A percentile compares a stretch with the other conserved stretches of the same genome.
phyloP scores from a whole-genome alignment of 352 stramenopile species.

The Pythium diclinum region DNA sequence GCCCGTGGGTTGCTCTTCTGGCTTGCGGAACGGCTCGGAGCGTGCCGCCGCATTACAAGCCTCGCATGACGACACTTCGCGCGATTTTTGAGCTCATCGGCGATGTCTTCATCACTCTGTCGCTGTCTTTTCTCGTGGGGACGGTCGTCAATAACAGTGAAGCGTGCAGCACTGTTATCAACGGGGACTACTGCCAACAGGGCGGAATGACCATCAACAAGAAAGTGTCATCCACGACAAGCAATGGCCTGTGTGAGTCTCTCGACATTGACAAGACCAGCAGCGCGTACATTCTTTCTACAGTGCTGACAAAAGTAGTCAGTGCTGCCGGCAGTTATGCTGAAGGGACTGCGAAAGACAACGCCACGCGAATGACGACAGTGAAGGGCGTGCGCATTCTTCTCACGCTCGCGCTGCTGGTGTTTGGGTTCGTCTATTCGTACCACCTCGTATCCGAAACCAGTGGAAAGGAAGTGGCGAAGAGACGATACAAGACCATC shows the following conservation, averaged over 20 bases:
- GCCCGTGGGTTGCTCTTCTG: not conserved
- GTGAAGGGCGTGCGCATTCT: not conserved
- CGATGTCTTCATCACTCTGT: not conserved
- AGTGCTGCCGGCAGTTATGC: not conserved
- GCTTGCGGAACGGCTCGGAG: not conserved
- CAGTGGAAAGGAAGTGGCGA: not conserved
- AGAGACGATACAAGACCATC: not conserved
- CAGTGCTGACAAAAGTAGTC: not conserved
- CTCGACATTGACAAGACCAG: not conserved
- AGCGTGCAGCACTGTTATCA: not conserved
- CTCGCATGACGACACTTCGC: not conserved
- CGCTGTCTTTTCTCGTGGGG: not conserved
- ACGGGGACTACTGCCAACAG: not conserved
- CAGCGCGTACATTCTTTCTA: not conserved
- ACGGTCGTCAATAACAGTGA: slow-evolving; percentile 4
- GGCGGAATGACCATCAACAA: not conserved
- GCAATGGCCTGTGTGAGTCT: not conserved
- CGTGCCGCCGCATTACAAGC: not conserved
- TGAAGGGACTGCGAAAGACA: not conserved
- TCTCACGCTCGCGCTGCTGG: not conserved
- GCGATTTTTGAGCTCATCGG: not conserved
- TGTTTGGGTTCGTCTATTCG: not conserved
- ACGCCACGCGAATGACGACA: not conserved
- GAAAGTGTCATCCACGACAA: not conserved
- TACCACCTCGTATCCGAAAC: not conserved